These are phyloP conservation scores for Botryotinia globosa DNA, from an alignment of 2,329 filamentous ascomycete species.

Conservation along the genomic window DNA sequence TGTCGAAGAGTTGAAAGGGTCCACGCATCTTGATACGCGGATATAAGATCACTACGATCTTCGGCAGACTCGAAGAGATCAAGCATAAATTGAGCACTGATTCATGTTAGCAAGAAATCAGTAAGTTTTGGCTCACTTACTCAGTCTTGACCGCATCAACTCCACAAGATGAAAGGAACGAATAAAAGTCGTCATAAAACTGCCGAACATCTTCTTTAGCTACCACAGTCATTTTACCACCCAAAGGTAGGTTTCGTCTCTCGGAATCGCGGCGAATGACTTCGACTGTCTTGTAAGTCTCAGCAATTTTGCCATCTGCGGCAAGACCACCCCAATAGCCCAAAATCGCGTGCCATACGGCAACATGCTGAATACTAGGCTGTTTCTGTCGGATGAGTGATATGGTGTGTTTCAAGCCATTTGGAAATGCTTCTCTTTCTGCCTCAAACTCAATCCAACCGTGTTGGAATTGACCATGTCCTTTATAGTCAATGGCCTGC, in stretches of 20 bases:
- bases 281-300: conserved; percentile 72
- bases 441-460: conserved; percentile 86
- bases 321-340: conserved; percentile 91
- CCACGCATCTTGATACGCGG: conserved; percentile 83
- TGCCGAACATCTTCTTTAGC: conserved; percentile 68
- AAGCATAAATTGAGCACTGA: conserved; percentile 74
- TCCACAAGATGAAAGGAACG: conserved; percentile 69
- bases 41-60: conserved; percentile 68
- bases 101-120: conserved; percentile 5
- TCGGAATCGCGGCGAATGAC: conserved; percentile 50
- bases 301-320: conserved; percentile 68
- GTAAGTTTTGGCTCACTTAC: conserved; percentile 24
- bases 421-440: conserved; percentile 72
- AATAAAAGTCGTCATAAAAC: conserved; percentile 91
- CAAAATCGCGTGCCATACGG: conserved; percentile 88
- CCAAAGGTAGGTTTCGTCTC: conserved; percentile 49
- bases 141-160: conserved; percentile 92
- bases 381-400: conserved; percentile 65
- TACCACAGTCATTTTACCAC: conserved; percentile 69
- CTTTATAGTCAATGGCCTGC: conserved; percentile 67
- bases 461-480: conserved; percentile 53
- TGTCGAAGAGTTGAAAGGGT: conserved; percentile 71
- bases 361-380: conserved; percentile 74
- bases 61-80: conserved; percentile 69
- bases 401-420: conserved; percentile 71